A percentile compares a stretch with the other conserved stretches of the same genome.
phyloP scores from a whole-genome alignment of 306 rosid species.

The Dryas drummondii region DNA sequence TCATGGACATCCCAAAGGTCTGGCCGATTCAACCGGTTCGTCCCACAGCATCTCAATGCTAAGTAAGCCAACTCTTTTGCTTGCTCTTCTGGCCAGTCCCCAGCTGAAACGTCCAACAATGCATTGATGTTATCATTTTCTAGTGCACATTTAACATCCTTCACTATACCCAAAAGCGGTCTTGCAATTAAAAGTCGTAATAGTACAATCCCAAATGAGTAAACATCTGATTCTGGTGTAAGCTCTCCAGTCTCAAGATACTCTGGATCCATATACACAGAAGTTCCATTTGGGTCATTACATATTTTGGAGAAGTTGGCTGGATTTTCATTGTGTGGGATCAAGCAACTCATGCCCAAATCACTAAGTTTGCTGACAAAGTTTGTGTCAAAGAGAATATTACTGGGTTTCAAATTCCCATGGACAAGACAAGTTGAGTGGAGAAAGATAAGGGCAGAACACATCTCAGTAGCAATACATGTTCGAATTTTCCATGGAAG shows the following conservation, averaged over 20 bases:
- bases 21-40: conserved; percentile 45
- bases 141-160: conserved; percentile 69
- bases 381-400: conserved; percentile 81
- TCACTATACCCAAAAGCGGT: conserved; percentile 51
- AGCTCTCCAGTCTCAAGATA: conserved; percentile 57
- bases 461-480: conserved; percentile 65
- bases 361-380: conserved; percentile 68
- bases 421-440: conserved; percentile 72
- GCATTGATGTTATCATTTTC: conserved; percentile 50
- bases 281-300: conserved; percentile 32
- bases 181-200: conserved; percentile 69
- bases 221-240: conserved; percentile 75
- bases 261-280: conserved; percentile 70
- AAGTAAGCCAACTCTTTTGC: conserved; percentile 61
- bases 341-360: conserved; percentile 60
- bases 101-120: conserved; percentile 79
- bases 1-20: conserved; percentile 74
- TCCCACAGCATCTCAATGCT: conserved; percentile 77
- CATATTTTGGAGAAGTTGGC: conserved; percentile 25
- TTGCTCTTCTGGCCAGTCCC: conserved; percentile 82
- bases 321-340: conserved; percentile 45
- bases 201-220: conserved; percentile 73
- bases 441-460: conserved; percentile 84
- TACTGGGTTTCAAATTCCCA: conserved; percentile 87
- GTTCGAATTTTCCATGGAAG: conserved; percentile 86